phyloP scores from a whole-genome alignment of 805 yeast genomes.

The Kluyveromyces dobzhanskii region DNA sequence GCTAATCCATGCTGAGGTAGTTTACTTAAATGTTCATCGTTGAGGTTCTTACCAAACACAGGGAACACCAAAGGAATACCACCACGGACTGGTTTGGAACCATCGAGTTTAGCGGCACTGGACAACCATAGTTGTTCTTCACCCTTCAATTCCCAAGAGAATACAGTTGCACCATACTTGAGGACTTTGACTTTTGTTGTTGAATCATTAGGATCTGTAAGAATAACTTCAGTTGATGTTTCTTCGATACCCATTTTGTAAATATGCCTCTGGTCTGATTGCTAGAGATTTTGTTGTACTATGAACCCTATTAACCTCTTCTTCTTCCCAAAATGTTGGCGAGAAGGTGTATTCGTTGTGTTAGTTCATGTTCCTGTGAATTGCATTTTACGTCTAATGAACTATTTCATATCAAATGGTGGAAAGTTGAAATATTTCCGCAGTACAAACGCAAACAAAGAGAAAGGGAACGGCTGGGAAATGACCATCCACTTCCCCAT shows the following conservation, averaged over 20 bases:
- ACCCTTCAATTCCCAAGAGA: constrained; percentile 69
- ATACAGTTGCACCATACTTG: constrained; percentile 81
- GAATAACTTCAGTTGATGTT: constrained; percentile 49
- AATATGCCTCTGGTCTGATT: too few species aligned
- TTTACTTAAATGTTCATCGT: constrained; percentile 46
- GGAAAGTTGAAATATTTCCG: too few species aligned
- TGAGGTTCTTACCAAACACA: constrained; percentile 67
- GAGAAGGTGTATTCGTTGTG: too few species aligned
- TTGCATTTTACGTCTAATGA: too few species aligned
- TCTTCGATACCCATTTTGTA: constrained; percentile 56
- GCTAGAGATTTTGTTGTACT: too few species aligned
- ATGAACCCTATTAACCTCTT: too few species aligned
- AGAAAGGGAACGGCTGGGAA: too few species aligned
- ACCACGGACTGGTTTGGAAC: constrained; percentile 91
- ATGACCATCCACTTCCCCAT: too few species aligned
- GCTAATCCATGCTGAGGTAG: constrained; percentile 98
- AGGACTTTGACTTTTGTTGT: constrained; percentile 58
- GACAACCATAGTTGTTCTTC: constrained; percentile 80
- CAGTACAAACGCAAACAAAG: too few species aligned
- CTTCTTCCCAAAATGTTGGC: too few species aligned
- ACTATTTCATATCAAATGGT: too few species aligned
- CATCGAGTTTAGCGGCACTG: constrained; percentile 75
- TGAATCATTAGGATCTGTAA: constrained; percentile 46
- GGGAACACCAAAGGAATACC: constrained; percentile 97
- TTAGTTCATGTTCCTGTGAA: too few species aligned